phyloP scores from a whole-genome alignment of 495 filamentous ascomycete species.

The Aspergillus saccharolyticus region DNA sequence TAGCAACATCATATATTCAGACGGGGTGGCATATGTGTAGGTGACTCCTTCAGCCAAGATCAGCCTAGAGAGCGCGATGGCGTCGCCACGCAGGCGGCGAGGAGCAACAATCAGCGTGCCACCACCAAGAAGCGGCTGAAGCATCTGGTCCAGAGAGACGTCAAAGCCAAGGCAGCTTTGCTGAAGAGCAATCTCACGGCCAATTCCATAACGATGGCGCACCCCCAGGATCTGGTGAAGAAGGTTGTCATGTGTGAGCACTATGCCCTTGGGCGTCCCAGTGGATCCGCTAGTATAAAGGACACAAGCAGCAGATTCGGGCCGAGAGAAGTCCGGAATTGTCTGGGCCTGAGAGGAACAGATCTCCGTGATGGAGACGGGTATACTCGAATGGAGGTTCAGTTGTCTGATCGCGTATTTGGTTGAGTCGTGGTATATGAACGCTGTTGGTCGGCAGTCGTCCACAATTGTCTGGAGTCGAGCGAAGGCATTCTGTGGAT shows the following conservation, averaged over 20 bases:
- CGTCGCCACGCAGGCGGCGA: slow-evolving; percentile 16
- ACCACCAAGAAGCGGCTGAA: slow-evolving; percentile 21
- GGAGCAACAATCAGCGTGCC: slow-evolving; percentile 20
- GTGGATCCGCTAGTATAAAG: slow-evolving; percentile 12
- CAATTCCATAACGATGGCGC: neutral
- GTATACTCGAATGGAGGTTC: neutral
- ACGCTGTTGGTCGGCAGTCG: neutral
- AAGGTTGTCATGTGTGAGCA: slow-evolving; percentile 11
- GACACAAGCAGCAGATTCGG: slow-evolving; percentile 9
- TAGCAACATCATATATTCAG: slow-evolving; percentile 30
- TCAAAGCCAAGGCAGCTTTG: slow-evolving; percentile 36
- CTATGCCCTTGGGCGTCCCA: slow-evolving; percentile 11
- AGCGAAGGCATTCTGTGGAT: neutral
- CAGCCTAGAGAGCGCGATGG: slow-evolving; percentile 19
- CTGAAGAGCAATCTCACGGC: slow-evolving; percentile 22
- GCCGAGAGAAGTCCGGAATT: neutral
- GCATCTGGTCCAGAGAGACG: slow-evolving; percentile 27
- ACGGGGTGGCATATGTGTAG: slow-evolving; percentile 27
- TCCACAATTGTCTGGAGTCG: neutral
- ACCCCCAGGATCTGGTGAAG: neutral
- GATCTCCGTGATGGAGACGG: neutral
- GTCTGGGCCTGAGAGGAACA: neutral
- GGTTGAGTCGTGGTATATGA: neutral
- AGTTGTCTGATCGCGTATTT: neutral
- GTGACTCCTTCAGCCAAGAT: slow-evolving; percentile 24